Conservation (phyloP, 257 asterid species). For the Rubia yunnanensis region DNA sequence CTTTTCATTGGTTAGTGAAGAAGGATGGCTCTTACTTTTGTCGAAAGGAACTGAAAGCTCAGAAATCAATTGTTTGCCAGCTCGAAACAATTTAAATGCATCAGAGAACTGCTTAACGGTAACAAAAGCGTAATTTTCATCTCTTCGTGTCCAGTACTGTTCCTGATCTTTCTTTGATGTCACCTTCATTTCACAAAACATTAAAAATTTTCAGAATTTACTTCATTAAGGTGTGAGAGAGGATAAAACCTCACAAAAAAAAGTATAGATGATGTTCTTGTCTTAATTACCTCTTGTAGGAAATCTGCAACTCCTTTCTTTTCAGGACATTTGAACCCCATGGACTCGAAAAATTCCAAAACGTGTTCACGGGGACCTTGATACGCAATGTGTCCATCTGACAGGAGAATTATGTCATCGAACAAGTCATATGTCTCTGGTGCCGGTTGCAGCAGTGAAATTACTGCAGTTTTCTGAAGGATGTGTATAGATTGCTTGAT, state of each 20-base stretch:
- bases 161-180: constrained; percentile 7
- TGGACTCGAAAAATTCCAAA: background rate
- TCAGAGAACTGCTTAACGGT: background rate
- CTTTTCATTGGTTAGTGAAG: background rate
- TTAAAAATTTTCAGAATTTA: constrained; percentile 23
- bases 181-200: constrained; percentile 24
- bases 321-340: constrained; percentile 8
- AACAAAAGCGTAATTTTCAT: background rate
- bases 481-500: constrained; percentile 1
- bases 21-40: background rate
- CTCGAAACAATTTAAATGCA: background rate
- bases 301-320: constrained; percentile 6
- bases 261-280: background rate
- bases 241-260: background rate
- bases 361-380: constrained; percentile 4
- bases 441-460: constrained; percentile 2
- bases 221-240: constrained; percentile 29
- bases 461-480: constrained; percentile 4
- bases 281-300: constrained; percentile 3
- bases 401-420: constrained; percentile 1
- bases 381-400: background rate
- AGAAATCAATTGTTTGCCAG: background rate
- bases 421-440: constrained; percentile 5
- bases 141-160: constrained; percentile 1
- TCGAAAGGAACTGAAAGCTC: background rate